phyloP scores from a whole-genome alignment of 106 monocot species.

The Phalaenopsis aphrodite region DNA sequence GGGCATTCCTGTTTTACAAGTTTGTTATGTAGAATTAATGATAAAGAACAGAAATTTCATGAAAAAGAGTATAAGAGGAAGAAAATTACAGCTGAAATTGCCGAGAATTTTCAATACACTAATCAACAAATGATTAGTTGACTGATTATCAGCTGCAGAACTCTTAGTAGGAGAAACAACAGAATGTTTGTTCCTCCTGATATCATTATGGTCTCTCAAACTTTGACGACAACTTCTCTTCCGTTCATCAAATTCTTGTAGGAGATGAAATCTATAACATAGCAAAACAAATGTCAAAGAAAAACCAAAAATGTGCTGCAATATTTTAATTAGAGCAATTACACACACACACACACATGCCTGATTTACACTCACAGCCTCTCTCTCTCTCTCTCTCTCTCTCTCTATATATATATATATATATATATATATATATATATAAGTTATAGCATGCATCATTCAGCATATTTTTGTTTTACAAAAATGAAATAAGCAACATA shows the following conservation, averaged over 20 bases:
- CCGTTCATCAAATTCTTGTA: constrained; percentile 67
- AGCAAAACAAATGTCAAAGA: background rate
- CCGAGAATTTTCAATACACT: constrained; percentile 41
- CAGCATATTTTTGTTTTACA: background rate
- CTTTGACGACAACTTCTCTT: constrained; percentile 59
- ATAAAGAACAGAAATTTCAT: background rate
- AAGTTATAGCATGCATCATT: background rate
- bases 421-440: background rate
- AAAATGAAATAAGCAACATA: background rate
- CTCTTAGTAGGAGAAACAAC: constrained; percentile 17
- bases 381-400: too few species aligned
- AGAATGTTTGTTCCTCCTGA: constrained; percentile 42
- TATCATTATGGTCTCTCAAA: constrained; percentile 46
- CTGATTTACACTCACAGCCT: too few species aligned
- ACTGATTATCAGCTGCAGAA: constrained; percentile 22
- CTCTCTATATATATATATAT: too few species aligned
- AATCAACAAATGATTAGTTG: constrained; percentile 35
- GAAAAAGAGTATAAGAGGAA: background rate
- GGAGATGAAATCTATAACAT: constrained; percentile 50
- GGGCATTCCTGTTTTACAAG: background rate
- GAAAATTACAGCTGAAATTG: constrained; percentile 37
- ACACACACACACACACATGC: background rate
- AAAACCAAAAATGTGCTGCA: background rate
- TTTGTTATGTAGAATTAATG: background rate
- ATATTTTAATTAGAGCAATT: background rate